A percentile compares a stretch with the other conserved stretches of the same genome.
Evolutionary conservation across 768 basidiomycete species (phyloP).

Genomic region (Tubosaeta brunneosetosa): DNA sequence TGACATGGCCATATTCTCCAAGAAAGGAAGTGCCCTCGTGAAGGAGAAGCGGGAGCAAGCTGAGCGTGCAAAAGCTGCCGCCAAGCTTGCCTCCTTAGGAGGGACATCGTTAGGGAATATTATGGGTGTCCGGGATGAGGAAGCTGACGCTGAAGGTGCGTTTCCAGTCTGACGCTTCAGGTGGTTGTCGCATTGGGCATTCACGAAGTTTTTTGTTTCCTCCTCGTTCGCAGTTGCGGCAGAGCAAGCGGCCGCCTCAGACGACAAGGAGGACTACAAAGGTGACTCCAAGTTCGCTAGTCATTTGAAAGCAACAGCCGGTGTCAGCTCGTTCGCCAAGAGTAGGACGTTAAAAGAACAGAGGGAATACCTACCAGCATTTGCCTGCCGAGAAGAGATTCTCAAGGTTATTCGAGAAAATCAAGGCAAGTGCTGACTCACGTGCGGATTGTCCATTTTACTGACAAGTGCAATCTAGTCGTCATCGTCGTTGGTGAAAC

Average conservation of each 20-base stretch:
- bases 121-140: constrained; percentile 95
- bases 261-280: constrained; percentile 69
- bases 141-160: constrained; percentile 88
- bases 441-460: neutral
- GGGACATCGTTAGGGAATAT: constrained; percentile 96
- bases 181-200: constrained; percentile 60
- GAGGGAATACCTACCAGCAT: constrained; percentile 94
- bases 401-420: constrained; percentile 88
- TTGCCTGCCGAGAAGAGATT: constrained; percentile 92
- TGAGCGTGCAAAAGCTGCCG: constrained; percentile 93
- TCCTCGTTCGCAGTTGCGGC: constrained; percentile 43
- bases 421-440: constrained; percentile 59
- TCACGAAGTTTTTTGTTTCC: constrained; percentile 59
- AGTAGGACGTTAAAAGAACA: constrained; percentile 88
- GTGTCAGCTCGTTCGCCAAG: constrained; percentile 77
- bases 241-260: constrained; percentile 44
- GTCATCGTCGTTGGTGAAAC: constrained; percentile 98
- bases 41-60: constrained; percentile 96
- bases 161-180: constrained; percentile 19
- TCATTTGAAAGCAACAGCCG: constrained; percentile 77
- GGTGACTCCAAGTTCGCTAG: constrained; percentile 97
- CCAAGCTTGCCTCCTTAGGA: constrained; percentile 87
- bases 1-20: constrained; percentile 93
- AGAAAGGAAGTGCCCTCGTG: constrained; percentile 93
- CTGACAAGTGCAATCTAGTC: constrained; percentile 43